Percentiles rank a stretch among this genome's conserved stretches.
phyloP scores from a whole-genome alignment of 768 basidiomycete genomes.

The Pilatotrama ljubarskyi region DNA sequence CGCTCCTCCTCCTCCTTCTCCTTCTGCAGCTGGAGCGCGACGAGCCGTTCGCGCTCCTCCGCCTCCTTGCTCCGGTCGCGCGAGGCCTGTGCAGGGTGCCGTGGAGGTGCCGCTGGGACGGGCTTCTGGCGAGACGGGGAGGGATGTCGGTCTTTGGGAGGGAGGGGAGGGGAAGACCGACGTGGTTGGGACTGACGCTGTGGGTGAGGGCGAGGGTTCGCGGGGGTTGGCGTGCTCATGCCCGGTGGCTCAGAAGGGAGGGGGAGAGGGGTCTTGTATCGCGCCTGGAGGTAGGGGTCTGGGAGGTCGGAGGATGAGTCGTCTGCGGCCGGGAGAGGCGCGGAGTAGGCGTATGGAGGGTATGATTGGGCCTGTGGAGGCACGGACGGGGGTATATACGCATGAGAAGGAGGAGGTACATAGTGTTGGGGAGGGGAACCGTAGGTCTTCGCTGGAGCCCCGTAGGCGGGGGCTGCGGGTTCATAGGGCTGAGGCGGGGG shows the following conservation, averaged over 20 bases:
- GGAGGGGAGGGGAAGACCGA: neutral
- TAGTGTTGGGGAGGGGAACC: constrained; percentile 1
- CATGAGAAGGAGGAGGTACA: neutral
- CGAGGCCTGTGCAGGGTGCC: neutral
- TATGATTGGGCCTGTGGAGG: neutral
- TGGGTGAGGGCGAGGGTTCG: constrained; percentile 5
- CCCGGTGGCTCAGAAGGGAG: constrained; percentile 43
- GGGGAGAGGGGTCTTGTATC: constrained; percentile 57
- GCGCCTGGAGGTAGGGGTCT: constrained; percentile 45
- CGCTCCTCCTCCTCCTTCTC: constrained; percentile 38
- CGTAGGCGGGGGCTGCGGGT: neutral
- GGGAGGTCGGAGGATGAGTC: constrained; percentile 29
- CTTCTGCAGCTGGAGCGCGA: constrained; percentile 23
- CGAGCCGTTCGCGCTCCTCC: constrained; percentile 9
- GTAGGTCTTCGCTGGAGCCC: neutral
- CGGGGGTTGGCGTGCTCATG: constrained; percentile 18
- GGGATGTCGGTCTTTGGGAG: neutral
- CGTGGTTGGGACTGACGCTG: neutral
- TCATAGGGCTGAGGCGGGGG: neutral
- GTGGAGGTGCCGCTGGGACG: too few species aligned
- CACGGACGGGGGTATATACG: neutral
- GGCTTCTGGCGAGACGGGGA: neutral
- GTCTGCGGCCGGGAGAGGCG: constrained; percentile 1
- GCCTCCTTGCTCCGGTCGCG: neutral
- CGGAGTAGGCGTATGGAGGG: neutral